Percentiles rank a stretch among this genome's conserved stretches.
Evolutionary conservation across 2,329 filamentous ascomycete genomes (phyloP).

Genomic region (Cercospora brassicicola): DNA sequence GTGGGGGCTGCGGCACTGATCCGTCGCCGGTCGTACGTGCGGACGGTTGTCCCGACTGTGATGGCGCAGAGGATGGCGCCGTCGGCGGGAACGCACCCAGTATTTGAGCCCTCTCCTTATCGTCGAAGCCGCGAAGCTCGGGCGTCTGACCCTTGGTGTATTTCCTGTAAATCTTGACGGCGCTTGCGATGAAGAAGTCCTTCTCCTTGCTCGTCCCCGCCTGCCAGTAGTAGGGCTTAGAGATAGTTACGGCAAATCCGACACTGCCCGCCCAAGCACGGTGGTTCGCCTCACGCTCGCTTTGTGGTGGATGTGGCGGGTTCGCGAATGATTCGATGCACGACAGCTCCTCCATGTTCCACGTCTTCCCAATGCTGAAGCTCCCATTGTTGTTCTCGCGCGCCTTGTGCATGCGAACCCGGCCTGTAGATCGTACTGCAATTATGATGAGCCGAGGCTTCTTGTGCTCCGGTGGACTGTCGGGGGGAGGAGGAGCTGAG

Average conservation of each 20-base stretch:
- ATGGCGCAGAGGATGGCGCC: constrained; percentile 17
- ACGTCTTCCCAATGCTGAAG: constrained; percentile 97
- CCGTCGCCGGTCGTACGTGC: constrained; percentile 16
- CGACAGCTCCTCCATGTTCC: constrained; percentile 88
- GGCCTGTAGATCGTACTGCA: constrained; percentile 85
- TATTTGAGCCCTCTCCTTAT: constrained; percentile 73
- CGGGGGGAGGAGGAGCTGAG: constrained; percentile 78
- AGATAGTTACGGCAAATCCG: constrained; percentile 84
- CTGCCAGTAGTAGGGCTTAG: constrained; percentile 97
- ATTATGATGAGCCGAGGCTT: constrained; percentile 92
- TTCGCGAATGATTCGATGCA: constrained; percentile 77
- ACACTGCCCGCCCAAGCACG: constrained; percentile 76
- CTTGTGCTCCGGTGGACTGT: constrained; percentile 70
- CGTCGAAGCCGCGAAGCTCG: constrained; percentile 77
- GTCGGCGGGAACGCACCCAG: constrained; percentile 50
- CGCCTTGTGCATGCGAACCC: constrained; percentile 94
- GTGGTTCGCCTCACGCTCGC: constrained; percentile 59
- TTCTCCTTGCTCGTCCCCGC: constrained; percentile 93
- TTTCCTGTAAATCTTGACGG: constrained; percentile 95
- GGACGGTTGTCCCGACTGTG: constrained; percentile 7
- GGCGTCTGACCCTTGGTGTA: constrained; percentile 87
- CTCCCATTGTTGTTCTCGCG: constrained; percentile 91
- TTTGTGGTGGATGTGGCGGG: constrained; percentile 47
- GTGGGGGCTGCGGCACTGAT: constrained; percentile 29
- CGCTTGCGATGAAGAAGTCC: constrained; percentile 94